Base-by-base conservation (phyloP, 345 rosid species). In the Euphorbia pulcherrima region DNA sequence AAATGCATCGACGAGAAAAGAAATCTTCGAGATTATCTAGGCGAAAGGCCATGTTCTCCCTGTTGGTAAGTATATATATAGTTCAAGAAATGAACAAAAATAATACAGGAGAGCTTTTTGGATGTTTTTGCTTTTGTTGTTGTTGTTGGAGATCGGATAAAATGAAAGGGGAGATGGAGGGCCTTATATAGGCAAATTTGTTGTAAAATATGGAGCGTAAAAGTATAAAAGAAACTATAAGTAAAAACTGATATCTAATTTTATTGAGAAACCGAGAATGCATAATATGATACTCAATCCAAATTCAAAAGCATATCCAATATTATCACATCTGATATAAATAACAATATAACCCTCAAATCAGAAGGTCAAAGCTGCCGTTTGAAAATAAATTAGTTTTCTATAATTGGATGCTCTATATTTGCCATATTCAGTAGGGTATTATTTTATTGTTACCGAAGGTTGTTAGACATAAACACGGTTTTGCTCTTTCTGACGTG, bases 1-100 rank as follows among this genome's bases (percentile, higher is more conserved):
- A 80, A 41, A 82, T 62, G 60, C 77, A 75, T 26, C 82, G 60
- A 35, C 76, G 69, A 50, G 80, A 72, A 71, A 60, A 65, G 74
- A 70, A 64, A n/a, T 75, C 74, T 27, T 69, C 62, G 28, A 40
- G 56, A 50, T 66, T 61, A 40, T 60, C 60, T 33, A 51, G 53
- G 41, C 60, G 44, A 57, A 72, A 72, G 24, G 8, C 54, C 8
- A 50, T n/a, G 17, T 66, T 65, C 53, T 72, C 71, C 76, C 65
- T 72, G 35, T 3, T 51, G 35, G 7, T n/a, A n/a, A n/a, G n/a
- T n/a, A n/a, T n/a, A n/a, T 21, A 24, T 20, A 9, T 8, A 53
- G 57, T 29, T 59, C 5, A 18, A 59, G 37, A 29, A 59, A 67
- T 21, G 51, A 7, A 21, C 12, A 44, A 33, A 2, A 33, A 7